Conservation (phyloP, 192 early-diverging fungal species). For the Podila horticola region DNA sequence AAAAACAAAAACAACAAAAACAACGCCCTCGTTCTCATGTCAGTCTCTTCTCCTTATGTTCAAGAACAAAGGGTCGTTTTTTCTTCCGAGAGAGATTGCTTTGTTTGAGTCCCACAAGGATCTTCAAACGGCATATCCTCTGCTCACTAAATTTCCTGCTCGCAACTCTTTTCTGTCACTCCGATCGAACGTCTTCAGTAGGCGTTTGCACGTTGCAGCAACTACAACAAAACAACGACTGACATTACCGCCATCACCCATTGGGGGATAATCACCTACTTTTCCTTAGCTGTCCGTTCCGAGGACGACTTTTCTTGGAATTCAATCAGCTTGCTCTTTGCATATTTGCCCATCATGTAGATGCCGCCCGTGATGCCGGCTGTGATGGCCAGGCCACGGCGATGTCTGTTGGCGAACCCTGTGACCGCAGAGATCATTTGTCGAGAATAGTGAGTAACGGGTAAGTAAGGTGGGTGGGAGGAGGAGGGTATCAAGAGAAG, state of each 20-base stretch:
- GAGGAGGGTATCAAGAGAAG: not conserved
- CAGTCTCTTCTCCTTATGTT: too few relatives aligned
- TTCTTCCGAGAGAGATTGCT: too few relatives aligned
- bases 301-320: conserved; percentile 71
- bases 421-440: conserved; percentile 56
- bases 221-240: too few relatives aligned
- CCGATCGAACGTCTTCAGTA: too few relatives aligned
- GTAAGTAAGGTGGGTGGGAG: not conserved
- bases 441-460: not conserved
- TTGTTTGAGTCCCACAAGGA: too few relatives aligned
- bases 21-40: too few relatives aligned
- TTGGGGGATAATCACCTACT: conserved; percentile 60
- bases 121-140: too few relatives aligned
- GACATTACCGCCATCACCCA: not conserved
- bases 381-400: conserved; percentile 69
- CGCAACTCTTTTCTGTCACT: too few relatives aligned
- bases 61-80: too few relatives aligned
- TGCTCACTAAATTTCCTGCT: too few relatives aligned
- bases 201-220: too few relatives aligned
- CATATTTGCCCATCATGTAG: conserved; percentile 80
- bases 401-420: conserved; percentile 75
- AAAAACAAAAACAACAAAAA: too few relatives aligned
- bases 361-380: conserved; percentile 75
- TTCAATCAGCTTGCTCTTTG: conserved; percentile 76
- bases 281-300: conserved; percentile 79